Conservation (phyloP, 148 eudicot genomes). For the Linanthus parryae region DNA sequence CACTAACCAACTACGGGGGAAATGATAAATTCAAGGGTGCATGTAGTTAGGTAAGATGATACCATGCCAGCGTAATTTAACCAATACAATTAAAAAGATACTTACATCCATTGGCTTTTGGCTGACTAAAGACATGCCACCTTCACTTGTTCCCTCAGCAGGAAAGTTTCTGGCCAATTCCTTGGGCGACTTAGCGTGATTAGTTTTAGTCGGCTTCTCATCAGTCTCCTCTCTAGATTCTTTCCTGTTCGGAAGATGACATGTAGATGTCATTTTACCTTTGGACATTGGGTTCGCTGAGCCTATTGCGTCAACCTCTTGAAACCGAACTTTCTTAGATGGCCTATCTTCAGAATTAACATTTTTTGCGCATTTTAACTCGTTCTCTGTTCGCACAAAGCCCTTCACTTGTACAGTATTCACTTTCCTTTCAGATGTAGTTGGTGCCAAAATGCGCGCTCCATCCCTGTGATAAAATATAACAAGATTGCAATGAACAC, state of each 20-base stretch:
- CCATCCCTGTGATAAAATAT: no score
- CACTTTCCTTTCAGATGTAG: not conserved
- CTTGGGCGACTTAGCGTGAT: slow-evolving; percentile 24
- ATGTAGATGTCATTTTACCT: slow-evolving; percentile 15
- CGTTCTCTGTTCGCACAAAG: slow-evolving; percentile 3
- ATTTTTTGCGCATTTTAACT: slow-evolving; percentile 12
- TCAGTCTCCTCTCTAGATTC: slow-evolving; percentile 14
- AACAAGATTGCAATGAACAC: no score
- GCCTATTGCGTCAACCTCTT: no score
- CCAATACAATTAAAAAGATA: no score
- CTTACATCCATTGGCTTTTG: slow-evolving; percentile 65
- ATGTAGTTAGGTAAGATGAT: no score
- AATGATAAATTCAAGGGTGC: no score
- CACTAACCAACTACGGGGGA: no score
- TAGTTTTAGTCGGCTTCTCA: slow-evolving; percentile 16
- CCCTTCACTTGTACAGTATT: slow-evolving; percentile 1
- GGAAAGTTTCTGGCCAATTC: slow-evolving; percentile 7
- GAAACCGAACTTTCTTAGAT: slow-evolving; percentile 23
- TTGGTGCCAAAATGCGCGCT: not conserved
- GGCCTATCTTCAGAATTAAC: slow-evolving; percentile 20
- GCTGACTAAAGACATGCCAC: slow-evolving; percentile 35
- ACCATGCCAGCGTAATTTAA: no score
- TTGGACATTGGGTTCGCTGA: slow-evolving; percentile 6
- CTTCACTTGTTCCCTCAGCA: slow-evolving; percentile 20
- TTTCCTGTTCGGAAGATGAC: no score